Evolutionary conservation across 768 basidiomycete species (phyloP).

Genomic region (Suillus tomentosus): DNA sequence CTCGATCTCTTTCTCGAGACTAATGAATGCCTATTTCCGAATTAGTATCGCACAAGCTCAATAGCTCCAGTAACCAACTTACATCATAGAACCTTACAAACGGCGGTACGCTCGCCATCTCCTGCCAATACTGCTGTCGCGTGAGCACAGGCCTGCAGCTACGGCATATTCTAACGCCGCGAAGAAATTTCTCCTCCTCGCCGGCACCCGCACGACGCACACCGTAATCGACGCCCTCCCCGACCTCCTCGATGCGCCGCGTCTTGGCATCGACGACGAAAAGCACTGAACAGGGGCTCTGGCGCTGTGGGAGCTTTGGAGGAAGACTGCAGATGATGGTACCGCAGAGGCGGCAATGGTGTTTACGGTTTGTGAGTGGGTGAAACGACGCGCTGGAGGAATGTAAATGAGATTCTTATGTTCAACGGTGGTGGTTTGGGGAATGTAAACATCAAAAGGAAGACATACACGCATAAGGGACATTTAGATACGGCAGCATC

Average conservation of each 20-base stretch:
- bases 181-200: conserved; percentile 83
- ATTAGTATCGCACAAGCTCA: conserved; percentile 4
- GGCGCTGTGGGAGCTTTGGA: conserved; percentile 68
- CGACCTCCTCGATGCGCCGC: conserved; percentile 80
- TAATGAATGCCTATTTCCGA: conserved; percentile 57
- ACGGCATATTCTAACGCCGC: conserved; percentile 85
- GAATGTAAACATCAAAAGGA: neutral
- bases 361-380: conserved; percentile 89
- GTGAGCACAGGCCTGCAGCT: conserved; percentile 83
- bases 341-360: conserved; percentile 95
- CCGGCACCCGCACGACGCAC: conserved; percentile 47
- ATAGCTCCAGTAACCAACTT: conserved; percentile 14
- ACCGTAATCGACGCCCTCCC: conserved; percentile 83
- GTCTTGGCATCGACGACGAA: conserved; percentile 85
- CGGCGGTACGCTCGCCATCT: conserved; percentile 55
- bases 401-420: conserved; percentile 14
- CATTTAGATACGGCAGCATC: conserved; percentile 78
- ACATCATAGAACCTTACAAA: conserved; percentile 77
- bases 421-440: neutral
- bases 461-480: conserved; percentile 77
- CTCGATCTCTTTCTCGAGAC: conserved; percentile 88
- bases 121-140: conserved; percentile 77
- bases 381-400: conserved; percentile 69
- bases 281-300: conserved; percentile 70
- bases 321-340: conserved; percentile 90